Evolutionary conservation across 108 stramenopile genomes (phyloP).

Genomic region (Cyclotella atomus): DNA sequence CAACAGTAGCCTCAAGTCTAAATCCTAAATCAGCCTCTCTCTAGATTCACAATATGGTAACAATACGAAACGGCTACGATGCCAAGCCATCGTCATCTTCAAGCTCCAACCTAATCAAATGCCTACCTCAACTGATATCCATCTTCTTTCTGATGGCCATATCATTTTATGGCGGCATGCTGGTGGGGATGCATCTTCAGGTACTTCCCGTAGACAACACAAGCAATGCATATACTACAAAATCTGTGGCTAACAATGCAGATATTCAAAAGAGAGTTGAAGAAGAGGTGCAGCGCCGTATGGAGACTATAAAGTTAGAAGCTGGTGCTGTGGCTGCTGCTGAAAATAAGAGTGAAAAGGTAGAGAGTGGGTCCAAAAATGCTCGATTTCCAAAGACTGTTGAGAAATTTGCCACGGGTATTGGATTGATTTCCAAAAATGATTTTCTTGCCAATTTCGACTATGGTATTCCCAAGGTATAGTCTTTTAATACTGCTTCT

Average conservation of each 20-base stretch:
- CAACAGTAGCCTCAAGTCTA: too few species aligned
- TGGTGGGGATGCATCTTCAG: conserved; percentile 25
- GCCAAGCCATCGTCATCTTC: conserved; percentile 8
- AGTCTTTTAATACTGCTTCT: not conserved
- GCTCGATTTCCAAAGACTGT: conserved; percentile 51
- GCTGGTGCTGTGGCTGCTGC: not conserved
- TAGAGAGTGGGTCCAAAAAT: not conserved
- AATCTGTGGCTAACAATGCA: not conserved
- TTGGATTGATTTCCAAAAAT: conserved; percentile 45
- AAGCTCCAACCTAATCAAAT: not conserved
- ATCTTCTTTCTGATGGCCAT: conserved; percentile 17
- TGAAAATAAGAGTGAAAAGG: not conserved
- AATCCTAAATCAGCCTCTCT: too few species aligned
- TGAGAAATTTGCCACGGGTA: conserved; percentile 48
- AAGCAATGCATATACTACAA: not conserved
- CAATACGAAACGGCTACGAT: conserved; percentile 23
- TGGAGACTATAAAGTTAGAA: not conserved
- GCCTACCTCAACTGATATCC: conserved; percentile 23
- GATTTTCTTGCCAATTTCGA: conserved; percentile 62
- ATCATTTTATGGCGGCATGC: conserved; percentile 30
- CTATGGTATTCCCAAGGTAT: conserved; percentile 59
- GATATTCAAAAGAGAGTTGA: conserved; percentile 13
- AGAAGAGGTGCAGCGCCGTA: conserved; percentile 17
- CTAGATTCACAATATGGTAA: conserved; percentile 15
- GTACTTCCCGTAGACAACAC: not conserved